A percentile compares a stretch with the other conserved stretches of the same genome.
Evolutionary conservation across 2,329 filamentous ascomycete species (phyloP).

Genomic region (Clarireedia sp.): DNA sequence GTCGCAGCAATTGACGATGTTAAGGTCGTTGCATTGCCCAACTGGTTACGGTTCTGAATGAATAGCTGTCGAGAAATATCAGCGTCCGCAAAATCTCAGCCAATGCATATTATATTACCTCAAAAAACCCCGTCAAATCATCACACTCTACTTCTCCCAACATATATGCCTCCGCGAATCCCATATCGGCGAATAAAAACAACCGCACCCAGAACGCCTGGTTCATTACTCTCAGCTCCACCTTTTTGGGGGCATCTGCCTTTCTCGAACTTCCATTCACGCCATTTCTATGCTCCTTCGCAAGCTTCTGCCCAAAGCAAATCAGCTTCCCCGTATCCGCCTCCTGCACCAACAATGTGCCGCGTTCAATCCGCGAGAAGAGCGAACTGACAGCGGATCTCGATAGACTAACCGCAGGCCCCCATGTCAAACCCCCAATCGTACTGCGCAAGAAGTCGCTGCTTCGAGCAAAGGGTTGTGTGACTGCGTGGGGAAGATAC

Average conservation of each 20-base stretch:
- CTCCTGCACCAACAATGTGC: constrained; percentile 42
- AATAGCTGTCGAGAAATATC: constrained; percentile 47
- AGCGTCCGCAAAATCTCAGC: background rate
- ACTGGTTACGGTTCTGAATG: constrained; percentile 56
- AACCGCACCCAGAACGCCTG: constrained; percentile 65
- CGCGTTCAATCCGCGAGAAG: constrained; percentile 39
- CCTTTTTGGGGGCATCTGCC: constrained; percentile 33
- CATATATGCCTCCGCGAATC: constrained; percentile 61
- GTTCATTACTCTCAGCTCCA: constrained; percentile 52
- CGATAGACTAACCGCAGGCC: constrained; percentile 32
- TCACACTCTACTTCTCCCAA: constrained; percentile 60
- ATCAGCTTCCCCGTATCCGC: constrained; percentile 36
- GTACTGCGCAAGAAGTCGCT: constrained; percentile 34
- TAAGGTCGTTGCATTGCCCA: constrained; percentile 57
- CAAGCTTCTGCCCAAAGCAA: constrained; percentile 41
- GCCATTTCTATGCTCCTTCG: constrained; percentile 31
- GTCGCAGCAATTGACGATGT: constrained; percentile 51
- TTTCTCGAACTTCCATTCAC: constrained; percentile 31
- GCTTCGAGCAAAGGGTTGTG: constrained; percentile 32
- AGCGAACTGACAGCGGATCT: constrained; percentile 39
- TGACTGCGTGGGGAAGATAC: constrained; percentile 32
- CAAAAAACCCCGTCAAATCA: constrained; percentile 61
- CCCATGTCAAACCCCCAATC: constrained; percentile 37
- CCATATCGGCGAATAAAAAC: constrained; percentile 66
- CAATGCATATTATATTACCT: constrained; percentile 33